phyloP scores from a whole-genome alignment of 805 yeast genomes.

The Clavispora vitiphila region DNA sequence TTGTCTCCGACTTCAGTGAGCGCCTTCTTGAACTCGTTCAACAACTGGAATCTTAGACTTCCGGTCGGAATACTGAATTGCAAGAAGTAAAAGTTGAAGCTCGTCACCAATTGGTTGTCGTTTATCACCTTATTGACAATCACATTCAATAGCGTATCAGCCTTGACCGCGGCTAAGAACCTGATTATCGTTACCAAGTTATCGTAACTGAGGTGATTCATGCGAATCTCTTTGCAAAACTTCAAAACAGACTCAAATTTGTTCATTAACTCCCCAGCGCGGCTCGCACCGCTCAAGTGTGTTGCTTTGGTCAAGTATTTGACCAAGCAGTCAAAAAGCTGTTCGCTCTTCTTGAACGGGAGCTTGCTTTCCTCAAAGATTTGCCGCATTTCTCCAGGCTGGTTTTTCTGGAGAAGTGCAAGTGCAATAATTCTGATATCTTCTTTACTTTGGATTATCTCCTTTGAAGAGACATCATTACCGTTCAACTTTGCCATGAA shows the following conservation, averaged over 20 bases:
- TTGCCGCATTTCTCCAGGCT: conserved; percentile 13
- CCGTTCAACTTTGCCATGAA: conserved; percentile 18
- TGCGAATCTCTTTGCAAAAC: conserved; percentile 18
- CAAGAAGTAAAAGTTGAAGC: conserved; percentile 29
- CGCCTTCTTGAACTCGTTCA: conserved; percentile 20
- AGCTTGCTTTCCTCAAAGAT: conserved; percentile 7
- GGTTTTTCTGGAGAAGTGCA: conserved; percentile 6
- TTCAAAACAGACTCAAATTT: conserved; percentile 21
- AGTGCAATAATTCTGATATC: conserved; percentile 6
- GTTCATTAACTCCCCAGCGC: conserved; percentile 2
- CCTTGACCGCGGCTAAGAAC: conserved; percentile 20
- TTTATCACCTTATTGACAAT: conserved; percentile 24
- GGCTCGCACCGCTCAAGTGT: conserved; percentile 1
- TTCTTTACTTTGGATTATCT: background rate
- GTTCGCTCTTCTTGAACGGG: conserved; percentile 8
- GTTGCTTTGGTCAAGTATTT: conserved; percentile 15
- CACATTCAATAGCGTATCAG: conserved; percentile 20
- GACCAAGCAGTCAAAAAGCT: conserved; percentile 8
- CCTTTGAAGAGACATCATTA: too few species aligned
- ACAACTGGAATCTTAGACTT: conserved; percentile 17
- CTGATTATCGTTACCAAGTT: conserved; percentile 22
- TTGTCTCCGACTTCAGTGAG: conserved; percentile 21
- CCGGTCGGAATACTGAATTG: conserved; percentile 17
- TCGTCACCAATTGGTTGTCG: conserved; percentile 10
- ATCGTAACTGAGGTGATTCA: conserved; percentile 16